phyloP scores from a whole-genome alignment of 306 rosid genomes.

The Purshia tridentata region DNA sequence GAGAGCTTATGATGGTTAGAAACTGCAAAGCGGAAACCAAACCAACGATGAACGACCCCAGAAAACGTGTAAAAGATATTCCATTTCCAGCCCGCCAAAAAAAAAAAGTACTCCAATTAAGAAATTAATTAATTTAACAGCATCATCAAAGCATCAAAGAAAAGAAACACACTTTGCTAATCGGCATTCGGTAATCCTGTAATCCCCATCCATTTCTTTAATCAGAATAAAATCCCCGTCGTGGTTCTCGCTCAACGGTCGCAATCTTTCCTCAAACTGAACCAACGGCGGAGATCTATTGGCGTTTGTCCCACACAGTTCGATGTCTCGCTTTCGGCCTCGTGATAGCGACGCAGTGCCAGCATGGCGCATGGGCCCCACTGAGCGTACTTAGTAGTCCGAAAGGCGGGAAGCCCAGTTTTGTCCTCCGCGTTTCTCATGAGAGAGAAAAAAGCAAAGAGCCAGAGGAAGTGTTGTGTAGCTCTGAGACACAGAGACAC shows the following conservation, averaged over 20 bases:
- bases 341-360: constrained; percentile 35
- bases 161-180: constrained; percentile 22
- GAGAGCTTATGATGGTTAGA: not conserved
- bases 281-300: constrained; percentile 18
- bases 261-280: not conserved
- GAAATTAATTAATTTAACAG: not conserved
- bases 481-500: constrained; percentile 16
- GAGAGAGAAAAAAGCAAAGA: not conserved
- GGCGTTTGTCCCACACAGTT: constrained; percentile 39
- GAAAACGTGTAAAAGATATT: constrained; percentile 14
- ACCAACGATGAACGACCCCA: not conserved
- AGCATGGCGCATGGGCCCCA: constrained; percentile 56
- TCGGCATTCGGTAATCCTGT: not conserved
- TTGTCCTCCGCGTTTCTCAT: constrained; percentile 32
- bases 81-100: not conserved
- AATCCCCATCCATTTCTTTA: not conserved
- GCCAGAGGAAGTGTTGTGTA: not conserved
- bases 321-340: constrained; percentile 65
- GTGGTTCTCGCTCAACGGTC: constrained; percentile 29
- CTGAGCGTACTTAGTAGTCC: constrained; percentile 28
- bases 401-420: constrained; percentile 88
- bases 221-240: constrained; percentile 48
- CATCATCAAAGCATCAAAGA: not conserved
- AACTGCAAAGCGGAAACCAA: constrained; percentile 2
- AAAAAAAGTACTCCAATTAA: not conserved